A percentile compares a stretch with the other conserved stretches of the same genome.
These are phyloP conservation scores for Fusarium albosuccineum DNA, from an alignment of 2,329 filamentous ascomycete species.

Conservation along the genomic window DNA sequence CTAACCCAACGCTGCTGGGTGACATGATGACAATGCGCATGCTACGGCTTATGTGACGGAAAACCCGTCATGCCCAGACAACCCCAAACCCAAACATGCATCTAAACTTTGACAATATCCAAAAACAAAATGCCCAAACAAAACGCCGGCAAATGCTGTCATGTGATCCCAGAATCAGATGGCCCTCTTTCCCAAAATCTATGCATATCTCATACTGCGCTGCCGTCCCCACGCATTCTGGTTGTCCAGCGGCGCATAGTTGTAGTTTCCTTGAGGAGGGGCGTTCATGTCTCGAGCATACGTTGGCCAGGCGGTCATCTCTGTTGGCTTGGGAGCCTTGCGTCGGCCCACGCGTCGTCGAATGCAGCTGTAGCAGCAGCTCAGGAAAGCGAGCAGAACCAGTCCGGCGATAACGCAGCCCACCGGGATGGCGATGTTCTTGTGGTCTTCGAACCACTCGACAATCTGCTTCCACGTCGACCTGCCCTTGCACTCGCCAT, in stretches of 20 bases:
- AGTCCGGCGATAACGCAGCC: conserved; percentile 78
- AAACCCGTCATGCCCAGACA: neutral
- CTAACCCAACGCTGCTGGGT: conserved; percentile 5
- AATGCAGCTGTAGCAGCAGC: conserved; percentile 71
- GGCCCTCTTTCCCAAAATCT: conserved; percentile 13
- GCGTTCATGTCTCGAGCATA: conserved; percentile 37
- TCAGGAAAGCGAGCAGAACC: conserved; percentile 75
- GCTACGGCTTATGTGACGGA: neutral
- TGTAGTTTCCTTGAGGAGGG: conserved; percentile 36
- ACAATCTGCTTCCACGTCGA: conserved; percentile 77
- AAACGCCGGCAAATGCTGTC: conserved; percentile 43
- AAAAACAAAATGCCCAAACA: conserved; percentile 21
- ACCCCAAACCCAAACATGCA: neutral
- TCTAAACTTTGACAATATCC: neutral
- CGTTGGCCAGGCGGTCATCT: conserved; percentile 46
- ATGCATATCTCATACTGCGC: conserved; percentile 50
- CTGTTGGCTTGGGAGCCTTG: conserved; percentile 43
- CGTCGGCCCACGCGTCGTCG: conserved; percentile 43
- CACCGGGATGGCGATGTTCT: conserved; percentile 85
- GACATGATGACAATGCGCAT: conserved; percentile 9
- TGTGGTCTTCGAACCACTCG: conserved; percentile 82
- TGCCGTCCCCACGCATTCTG: conserved; percentile 38
- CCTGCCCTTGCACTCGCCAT: conserved; percentile 81
- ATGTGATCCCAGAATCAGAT: conserved; percentile 3
- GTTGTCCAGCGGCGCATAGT: conserved; percentile 38